Base-by-base conservation (phyloP, 768 basidiomycete genomes). In the Chlorophyllum brunneum region DNA sequence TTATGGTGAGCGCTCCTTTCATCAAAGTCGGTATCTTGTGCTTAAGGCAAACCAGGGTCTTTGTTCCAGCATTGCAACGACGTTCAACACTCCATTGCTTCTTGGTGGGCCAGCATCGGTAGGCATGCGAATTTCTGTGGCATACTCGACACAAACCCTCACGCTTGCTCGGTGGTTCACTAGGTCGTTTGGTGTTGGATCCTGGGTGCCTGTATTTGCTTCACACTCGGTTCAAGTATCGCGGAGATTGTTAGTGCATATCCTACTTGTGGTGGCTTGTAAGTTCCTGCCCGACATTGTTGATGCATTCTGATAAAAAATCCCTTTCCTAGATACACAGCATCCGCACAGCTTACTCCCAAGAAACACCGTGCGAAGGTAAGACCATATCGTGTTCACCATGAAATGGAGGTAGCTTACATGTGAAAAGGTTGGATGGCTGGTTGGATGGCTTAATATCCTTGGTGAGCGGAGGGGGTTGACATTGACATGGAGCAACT, bases 381-480 rank as follows among this genome's bases (percentile, higher is more conserved):
- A 60, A 27, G 68, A 30, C 30, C 42, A 44, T 31, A 31, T 42
- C 4, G 26, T 41, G 37, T 36, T 37, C 6, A n/a, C 29, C 37
- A 7, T 13, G 18, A n/a, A 26, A 33, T 33, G 9, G 23, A 18
- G 44, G 27, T 23, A n/a, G 34, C 52, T 56, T 34, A 54, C 41
- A 16, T 56, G 11, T 48, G 11, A 45, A 36, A 37, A 83, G 80
- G 75, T 88, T 30, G 86, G 86, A 24, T 88, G 86, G 86, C 67
- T 87, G 8, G 87, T 89, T 15, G 88, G 88, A 43, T 90, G 88
- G 88, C 75, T 92, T 38, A 92, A 92, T 63, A 82, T 90, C 36
- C 78, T 90, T 13, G 88, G 85, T 79, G 55, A 16, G 69, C 62
- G 30, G 30, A 23, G 31, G 16, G 18, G 27, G 13, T 29, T 8